These are phyloP conservation scores for Calocybe indica DNA, from an alignment of 768 basidiomycete genomes.

Conservation along the genomic window DNA sequence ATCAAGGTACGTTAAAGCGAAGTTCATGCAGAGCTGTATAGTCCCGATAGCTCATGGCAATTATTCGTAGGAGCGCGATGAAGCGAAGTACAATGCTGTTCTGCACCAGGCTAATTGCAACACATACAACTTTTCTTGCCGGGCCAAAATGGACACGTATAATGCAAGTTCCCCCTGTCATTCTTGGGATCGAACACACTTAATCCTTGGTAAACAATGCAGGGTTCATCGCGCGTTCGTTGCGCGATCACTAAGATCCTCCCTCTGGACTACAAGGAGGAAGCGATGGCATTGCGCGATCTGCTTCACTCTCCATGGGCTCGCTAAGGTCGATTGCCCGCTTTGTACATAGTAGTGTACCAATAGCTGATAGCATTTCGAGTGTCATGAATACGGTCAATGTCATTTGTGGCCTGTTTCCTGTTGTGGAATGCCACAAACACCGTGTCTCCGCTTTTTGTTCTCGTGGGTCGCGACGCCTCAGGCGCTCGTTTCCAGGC, in stretches of 20 bases:
- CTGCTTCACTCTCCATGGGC: slow-evolving; percentile 59
- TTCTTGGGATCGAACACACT: neutral
- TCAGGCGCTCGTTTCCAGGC: no score
- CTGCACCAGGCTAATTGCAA: slow-evolving; percentile 63
- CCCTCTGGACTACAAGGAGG: slow-evolving; percentile 64
- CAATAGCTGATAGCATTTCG: neutral
- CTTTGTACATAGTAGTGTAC: no score
- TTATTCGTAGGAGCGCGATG: slow-evolving; percentile 48
- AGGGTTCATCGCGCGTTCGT: slow-evolving; percentile 81
- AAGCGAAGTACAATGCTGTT: slow-evolving; percentile 48
- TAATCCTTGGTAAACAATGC: neutral
- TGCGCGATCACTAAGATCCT: slow-evolving; percentile 73
- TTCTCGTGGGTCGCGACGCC: neutral
- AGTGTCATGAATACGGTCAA: neutral
- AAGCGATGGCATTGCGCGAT: slow-evolving; percentile 53
- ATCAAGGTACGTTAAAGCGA: slow-evolving; percentile 47
- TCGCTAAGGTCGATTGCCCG: slow-evolving; percentile 17
- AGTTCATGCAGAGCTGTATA: neutral
- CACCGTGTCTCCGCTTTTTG: neutral
- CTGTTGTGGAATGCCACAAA: neutral
- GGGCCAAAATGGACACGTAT: slow-evolving; percentile 83
- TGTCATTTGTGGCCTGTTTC: neutral
- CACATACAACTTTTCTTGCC: slow-evolving; percentile 77
- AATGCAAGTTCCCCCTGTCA: slow-evolving; percentile 46
- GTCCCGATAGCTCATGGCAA: slow-evolving; percentile 1